Conservation (phyloP, 345 rosid genomes). For the Euphorbia pulcherrima region DNA sequence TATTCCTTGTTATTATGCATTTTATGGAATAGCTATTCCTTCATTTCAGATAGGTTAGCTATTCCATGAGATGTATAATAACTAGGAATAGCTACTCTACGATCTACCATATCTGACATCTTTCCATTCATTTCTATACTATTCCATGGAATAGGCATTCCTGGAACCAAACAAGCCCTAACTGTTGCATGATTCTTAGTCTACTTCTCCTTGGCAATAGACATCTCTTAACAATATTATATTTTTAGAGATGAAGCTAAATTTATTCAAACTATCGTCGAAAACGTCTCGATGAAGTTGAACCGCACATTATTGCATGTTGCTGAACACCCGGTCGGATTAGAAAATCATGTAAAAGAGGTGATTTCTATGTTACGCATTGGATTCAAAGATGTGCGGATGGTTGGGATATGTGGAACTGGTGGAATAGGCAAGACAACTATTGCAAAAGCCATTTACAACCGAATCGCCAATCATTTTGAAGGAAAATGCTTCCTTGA, state of each 20-base stretch:
- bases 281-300: neutral
- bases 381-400: slow-evolving; percentile 8
- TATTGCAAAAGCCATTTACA: slow-evolving; percentile 13
- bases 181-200: neutral
- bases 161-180: too few species aligned
- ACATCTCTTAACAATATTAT: neutral
- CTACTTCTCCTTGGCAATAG: neutral
- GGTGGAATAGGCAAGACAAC: too few species aligned
- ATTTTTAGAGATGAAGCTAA: slow-evolving; percentile 12
- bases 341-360: slow-evolving; percentile 1
- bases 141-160: too few species aligned
- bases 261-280: slow-evolving; percentile 12
- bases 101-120: too few species aligned
- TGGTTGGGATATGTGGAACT: slow-evolving; percentile 13
- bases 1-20: too few species aligned
- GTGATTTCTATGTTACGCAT: slow-evolving; percentile 10
- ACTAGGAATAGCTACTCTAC: too few species aligned
- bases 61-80: too few species aligned
- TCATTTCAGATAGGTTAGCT: too few species aligned
- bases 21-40: too few species aligned
- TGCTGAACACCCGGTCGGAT: slow-evolving; percentile 12
- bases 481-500: slow-evolving; percentile 17
- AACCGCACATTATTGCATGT: slow-evolving; percentile 9
- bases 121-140: too few species aligned
- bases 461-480: slow-evolving; percentile 13